Conservation (phyloP, 2,329 filamentous ascomycete species). For the Pseudogymnoascus sp. region DNA sequence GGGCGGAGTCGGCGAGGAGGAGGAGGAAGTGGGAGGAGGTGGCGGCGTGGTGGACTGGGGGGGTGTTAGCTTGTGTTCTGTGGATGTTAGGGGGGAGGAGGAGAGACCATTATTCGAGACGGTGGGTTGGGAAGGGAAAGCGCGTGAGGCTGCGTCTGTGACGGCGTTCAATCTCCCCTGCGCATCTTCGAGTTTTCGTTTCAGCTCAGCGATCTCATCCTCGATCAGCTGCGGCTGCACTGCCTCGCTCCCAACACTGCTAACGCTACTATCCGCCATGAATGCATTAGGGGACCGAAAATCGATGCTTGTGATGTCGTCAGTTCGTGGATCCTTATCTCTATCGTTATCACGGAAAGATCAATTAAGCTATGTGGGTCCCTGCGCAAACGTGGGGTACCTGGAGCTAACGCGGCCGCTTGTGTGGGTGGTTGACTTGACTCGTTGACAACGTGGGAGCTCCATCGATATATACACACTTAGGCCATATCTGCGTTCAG, state of each 20-base stretch:
- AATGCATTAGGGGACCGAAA: not conserved
- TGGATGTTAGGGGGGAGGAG: not conserved
- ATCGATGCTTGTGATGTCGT: not conserved
- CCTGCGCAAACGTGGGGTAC: not conserved
- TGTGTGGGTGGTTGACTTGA: not conserved
- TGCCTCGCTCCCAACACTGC: not conserved
- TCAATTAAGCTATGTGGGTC: not conserved
- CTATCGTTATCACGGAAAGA: not conserved
- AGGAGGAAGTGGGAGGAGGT: constrained; percentile 57
- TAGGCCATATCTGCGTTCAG: not conserved
- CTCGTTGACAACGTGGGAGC: not conserved
- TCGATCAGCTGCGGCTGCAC: constrained; percentile 13
- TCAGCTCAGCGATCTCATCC: constrained; percentile 53
- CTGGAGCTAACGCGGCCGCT: not conserved
- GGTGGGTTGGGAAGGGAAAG: constrained; percentile 17
- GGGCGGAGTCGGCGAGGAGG: constrained; percentile 71
- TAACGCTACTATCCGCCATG: not conserved
- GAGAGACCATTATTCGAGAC: constrained; percentile 17
- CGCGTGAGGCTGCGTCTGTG: constrained; percentile 17
- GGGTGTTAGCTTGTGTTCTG: constrained; percentile 3
- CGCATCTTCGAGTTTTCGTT: constrained; percentile 37
- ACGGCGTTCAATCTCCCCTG: constrained; percentile 37
- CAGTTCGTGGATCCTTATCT: not conserved
- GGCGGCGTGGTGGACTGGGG: constrained; percentile 18
- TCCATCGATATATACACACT: not conserved